Evolutionary conservation across 805 yeast species (phyloP), one percentile per base, ranked within the genome.

Genomic region (Cyberlindnera mrakii): DNA sequence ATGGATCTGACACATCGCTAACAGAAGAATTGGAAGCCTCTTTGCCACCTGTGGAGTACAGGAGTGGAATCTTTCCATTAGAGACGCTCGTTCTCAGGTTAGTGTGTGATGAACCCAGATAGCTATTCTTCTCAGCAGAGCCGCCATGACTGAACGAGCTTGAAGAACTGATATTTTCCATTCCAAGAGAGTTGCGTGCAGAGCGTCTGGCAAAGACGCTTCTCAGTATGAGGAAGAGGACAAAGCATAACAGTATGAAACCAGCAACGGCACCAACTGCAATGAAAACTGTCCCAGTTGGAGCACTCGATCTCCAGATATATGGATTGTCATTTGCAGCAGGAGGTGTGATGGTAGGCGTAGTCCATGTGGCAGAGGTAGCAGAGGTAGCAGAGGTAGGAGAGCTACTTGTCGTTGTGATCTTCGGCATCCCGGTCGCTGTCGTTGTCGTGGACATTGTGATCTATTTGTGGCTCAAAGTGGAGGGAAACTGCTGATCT

Each of bases 211-310:
- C 78, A 13, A 64, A 54, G 29, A 71, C 48, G 13, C 76, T 73
- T 34, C 70, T 65, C 19, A 75, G 59, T 18, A 74, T 53, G 51
- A 82, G 76, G 74, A 82, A 80, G 13, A 70, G 49, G 10, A 74
- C 49, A 33, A 82, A 68, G 1, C 70, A 71, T 4, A 81, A 48
- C 17, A 80, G 61, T 4, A 84, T 64, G 32, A 77, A 79, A 0
- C 81, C 85, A 5, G 81, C 77, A 32, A 81, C 69, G 10, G 82
- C 68, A 1, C 95, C 96, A 35, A 86, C 83, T 0, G 85, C 83
- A 40, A 88, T 87, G 63, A 86, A 87, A 3, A 88, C 89, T 1
- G 93, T 83, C 1, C 96, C 96, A 37, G 76, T 71, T 1, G 89
- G 86, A 37, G 71, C 68, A 17, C 57, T 57, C 6, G 78, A 62